phyloP scores from a whole-genome alignment of 371 early-diverging fungal genomes.

The Mortierella sp. region DNA sequence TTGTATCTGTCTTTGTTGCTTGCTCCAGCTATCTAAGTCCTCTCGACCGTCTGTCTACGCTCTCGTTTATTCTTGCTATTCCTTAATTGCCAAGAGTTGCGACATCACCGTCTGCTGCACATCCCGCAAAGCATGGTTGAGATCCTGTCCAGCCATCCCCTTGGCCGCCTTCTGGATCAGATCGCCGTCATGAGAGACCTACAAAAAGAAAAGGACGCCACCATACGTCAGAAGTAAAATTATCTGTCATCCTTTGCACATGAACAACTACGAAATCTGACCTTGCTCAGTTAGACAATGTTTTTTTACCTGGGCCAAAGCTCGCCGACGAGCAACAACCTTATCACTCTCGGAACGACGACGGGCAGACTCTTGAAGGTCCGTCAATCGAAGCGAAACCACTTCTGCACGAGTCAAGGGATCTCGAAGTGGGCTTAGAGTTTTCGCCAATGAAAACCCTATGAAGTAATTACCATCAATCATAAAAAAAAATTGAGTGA shows the following conservation, averaged over 20 bases:
- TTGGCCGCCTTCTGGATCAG: slow-evolving; percentile 15
- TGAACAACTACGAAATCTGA: not conserved
- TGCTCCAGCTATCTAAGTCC: not conserved
- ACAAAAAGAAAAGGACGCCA: not conserved
- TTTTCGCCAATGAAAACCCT: slow-evolving; percentile 68
- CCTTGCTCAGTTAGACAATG: not conserved
- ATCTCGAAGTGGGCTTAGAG: slow-evolving; percentile 60
- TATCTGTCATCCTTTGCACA: not conserved
- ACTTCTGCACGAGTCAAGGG: slow-evolving; percentile 59
- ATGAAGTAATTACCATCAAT: not conserved
- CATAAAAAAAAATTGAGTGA: not conserved
- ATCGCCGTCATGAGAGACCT: slow-evolving; percentile 39
- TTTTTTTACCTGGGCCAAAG: slow-evolving; percentile 33
- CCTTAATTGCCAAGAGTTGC: slow-evolving; percentile 24
- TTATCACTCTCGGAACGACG: slow-evolving; percentile 39
- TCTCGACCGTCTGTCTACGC: not conserved
- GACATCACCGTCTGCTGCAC: slow-evolving; percentile 30
- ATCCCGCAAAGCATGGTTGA: slow-evolving; percentile 12
- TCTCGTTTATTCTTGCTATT: not conserved
- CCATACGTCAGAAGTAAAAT: not conserved
- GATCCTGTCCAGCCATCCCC: slow-evolving; percentile 13
- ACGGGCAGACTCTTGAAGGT: slow-evolving; percentile 32
- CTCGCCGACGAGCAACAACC: slow-evolving; percentile 40
- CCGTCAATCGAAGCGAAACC: slow-evolving; percentile 44
- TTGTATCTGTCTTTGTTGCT: not conserved